Conservation (phyloP, 2,329 filamentous ascomycete species). For the Penicillium sp. region DNA sequence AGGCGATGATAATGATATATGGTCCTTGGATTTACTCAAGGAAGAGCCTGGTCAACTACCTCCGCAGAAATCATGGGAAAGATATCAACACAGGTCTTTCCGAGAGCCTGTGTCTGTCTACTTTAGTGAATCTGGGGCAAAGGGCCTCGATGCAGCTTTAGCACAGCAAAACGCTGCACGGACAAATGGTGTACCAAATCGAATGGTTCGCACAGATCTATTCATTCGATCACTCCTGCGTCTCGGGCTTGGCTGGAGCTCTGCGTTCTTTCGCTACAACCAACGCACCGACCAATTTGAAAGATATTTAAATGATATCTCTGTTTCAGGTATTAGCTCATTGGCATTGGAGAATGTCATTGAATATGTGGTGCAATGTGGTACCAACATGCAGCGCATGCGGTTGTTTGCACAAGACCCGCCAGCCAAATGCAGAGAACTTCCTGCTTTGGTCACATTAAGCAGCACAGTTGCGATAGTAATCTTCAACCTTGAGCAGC, state of each 20-base stretch:
- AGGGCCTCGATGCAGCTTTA: slow-evolving; percentile 41
- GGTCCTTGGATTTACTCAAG: slow-evolving; percentile 31
- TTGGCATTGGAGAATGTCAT: slow-evolving; percentile 36
- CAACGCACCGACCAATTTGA: slow-evolving; percentile 35
- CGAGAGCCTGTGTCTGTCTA: slow-evolving; percentile 38
- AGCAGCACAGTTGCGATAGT: slow-evolving; percentile 34
- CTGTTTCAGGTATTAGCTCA: slow-evolving; percentile 53
- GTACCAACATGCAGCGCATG: slow-evolving; percentile 36
- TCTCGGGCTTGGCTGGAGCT: slow-evolving; percentile 45
- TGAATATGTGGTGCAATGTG: slow-evolving; percentile 34
- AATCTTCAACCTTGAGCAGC: slow-evolving; percentile 38
- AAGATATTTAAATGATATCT: slow-evolving; percentile 42
- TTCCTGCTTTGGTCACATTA: slow-evolving; percentile 36
- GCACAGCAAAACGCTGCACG: slow-evolving; percentile 24
- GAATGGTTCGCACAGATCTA: slow-evolving; percentile 35
- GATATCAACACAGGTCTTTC: slow-evolving; percentile 32
- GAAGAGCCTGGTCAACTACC: slow-evolving; percentile 9
- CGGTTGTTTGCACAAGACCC: slow-evolving; percentile 35
- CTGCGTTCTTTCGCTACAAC: slow-evolving; percentile 44
- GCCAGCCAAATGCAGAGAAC: slow-evolving; percentile 24
- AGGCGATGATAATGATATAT: slow-evolving; percentile 31
- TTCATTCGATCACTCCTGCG: slow-evolving; percentile 42
- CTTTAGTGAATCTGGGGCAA: slow-evolving; percentile 43
- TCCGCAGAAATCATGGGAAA: slow-evolving; percentile 43
- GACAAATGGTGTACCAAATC: slow-evolving; percentile 23